phyloP scores from a whole-genome alignment of 2,329 filamentous ascomycete genomes.

The Cladosporium sp. region DNA sequence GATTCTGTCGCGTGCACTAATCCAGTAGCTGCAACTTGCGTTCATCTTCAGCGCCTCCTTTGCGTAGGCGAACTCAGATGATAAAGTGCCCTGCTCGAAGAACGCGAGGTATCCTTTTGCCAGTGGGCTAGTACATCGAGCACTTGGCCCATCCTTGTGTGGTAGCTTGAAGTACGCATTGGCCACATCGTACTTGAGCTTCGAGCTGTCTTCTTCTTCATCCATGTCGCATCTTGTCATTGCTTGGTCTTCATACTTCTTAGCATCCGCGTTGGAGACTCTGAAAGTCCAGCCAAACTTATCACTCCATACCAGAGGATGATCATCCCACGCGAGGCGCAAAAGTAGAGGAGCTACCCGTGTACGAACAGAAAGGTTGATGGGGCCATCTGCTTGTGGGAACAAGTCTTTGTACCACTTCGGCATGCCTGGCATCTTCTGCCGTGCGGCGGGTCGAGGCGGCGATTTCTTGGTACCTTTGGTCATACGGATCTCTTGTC shows the following conservation, averaged over 20 bases:
- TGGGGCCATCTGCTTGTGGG: conserved; percentile 64
- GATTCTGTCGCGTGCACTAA: conserved; percentile 90
- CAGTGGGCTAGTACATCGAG: conserved; percentile 82
- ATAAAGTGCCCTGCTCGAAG: conserved; percentile 85
- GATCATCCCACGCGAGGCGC: conserved; percentile 81
- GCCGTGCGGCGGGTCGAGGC: conserved; percentile 73
- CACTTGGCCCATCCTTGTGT: conserved; percentile 88
- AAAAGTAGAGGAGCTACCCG: conserved; percentile 84
- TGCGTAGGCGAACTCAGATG: conserved; percentile 85
- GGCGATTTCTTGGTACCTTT: conserved; percentile 87
- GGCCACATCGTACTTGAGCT: conserved; percentile 65
- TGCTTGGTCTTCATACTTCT: conserved; percentile 69
- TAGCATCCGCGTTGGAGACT: conserved; percentile 64
- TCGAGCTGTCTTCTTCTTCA: conserved; percentile 71
- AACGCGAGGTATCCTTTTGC: conserved; percentile 89
- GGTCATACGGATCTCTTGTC: conserved; percentile 85
- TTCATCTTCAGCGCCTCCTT: conserved; percentile 99
- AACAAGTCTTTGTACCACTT: conserved; percentile 96
- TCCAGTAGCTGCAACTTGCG: conserved; percentile 98
- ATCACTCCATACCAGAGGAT: conserved; percentile 91
- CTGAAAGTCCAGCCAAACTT: conserved; percentile 91
- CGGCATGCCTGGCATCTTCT: conserved; percentile 94
- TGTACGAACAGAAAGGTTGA: conserved; percentile 81
- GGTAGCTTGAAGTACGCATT: conserved; percentile 88
- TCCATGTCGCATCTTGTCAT: conserved; percentile 74